Evolutionary conservation across 106 monocot genomes (phyloP), one percentile per base, ranked within the genome.

Genomic region (Platanthera zijinensis): DNA sequence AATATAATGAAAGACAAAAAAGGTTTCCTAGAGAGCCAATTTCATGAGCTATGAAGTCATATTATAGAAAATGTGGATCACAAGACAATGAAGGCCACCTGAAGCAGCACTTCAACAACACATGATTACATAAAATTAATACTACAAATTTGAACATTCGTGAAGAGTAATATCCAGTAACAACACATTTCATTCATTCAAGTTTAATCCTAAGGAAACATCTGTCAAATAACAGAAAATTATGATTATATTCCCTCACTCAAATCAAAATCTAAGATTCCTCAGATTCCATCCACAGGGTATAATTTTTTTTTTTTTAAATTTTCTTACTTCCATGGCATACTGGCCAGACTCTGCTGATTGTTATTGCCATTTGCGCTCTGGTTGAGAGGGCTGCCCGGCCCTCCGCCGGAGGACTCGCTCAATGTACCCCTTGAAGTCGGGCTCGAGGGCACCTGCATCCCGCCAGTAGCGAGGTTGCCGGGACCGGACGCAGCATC

Each of bases 381-480:
- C 52, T 84, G 85, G 69, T 84, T 83, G 30, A 82, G 25, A 5
- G 90, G 90, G 81, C 90, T 87, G 18, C 81, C 85, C 13, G 85
- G 85, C 1, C 87, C 90, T 3, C 87, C 90, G 18, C 87, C 85
- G 6, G 87, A 87, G 3, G 90, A 85, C 63, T 87, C 90, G n/a
- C 90, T 85, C 63, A 84, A 53, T 7, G 87, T 87, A 51, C 83
- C 90, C 13, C 82, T 87, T 0, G 87, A 87, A 7, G 75, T 80
- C 7, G 90, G 85, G 51, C 90, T 90, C 19, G 78, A 61, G 2
- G 82, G 45, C 39, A 76, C 86, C 0, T 80, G 70, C 63, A 73
- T 51, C 22, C 74, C 77, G 13, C 45, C 76, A 45, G 73, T n/a
- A 25, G 48, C 15, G 62, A 78, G 32, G n/a, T 78, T 86, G 9